Conservation (phyloP, 2,329 filamentous ascomycete species). For the Aaosphaeria pasadenensis region DNA sequence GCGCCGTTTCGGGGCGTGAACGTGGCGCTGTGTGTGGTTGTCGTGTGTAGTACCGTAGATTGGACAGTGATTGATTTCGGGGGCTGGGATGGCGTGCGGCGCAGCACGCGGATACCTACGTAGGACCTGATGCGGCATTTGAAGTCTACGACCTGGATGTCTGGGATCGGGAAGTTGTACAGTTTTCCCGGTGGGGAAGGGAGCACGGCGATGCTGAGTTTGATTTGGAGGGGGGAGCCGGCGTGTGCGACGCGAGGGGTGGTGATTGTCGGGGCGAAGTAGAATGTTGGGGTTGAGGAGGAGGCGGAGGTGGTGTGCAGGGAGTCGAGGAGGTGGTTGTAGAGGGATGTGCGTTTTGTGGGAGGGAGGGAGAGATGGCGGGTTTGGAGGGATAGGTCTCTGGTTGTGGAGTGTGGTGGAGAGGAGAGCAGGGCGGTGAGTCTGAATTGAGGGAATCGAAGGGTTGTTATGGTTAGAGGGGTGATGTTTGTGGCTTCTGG, state of each 20-base stretch:
- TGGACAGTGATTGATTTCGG: conserved; percentile 8
- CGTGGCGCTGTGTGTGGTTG: not conserved
- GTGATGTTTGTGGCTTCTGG: conserved; percentile 5
- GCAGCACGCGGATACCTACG: conserved; percentile 7
- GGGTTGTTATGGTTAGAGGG: conserved; percentile 9
- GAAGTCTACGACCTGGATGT: conserved; percentile 5
- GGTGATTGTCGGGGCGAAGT: conserved; percentile 5
- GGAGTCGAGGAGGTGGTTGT: conserved; percentile 8
- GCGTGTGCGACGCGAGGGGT: conserved; percentile 6
- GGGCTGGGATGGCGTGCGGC: not conserved
- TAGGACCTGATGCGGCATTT: conserved; percentile 6
- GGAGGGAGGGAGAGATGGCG: conserved; percentile 3
- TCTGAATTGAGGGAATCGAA: conserved; percentile 3
- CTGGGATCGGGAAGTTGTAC: conserved; percentile 15
- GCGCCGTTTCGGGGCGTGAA: conserved; percentile 8
- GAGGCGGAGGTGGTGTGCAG: conserved; percentile 5
- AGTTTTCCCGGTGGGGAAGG: conserved; percentile 7
- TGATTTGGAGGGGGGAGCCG: conserved; percentile 5
- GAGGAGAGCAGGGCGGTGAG: not conserved
- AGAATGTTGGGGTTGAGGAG: conserved; percentile 8
- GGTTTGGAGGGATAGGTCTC: conserved; percentile 7
- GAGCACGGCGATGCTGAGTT: conserved; percentile 4
- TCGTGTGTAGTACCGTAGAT: conserved; percentile 1
- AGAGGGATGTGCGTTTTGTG: conserved; percentile 3
- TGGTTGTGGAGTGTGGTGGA: conserved; percentile 1